A percentile compares a stretch with the other conserved stretches of the same genome.
phyloP scores from a whole-genome alignment of 805 yeast species.

The Blastobotrys parvus region DNA sequence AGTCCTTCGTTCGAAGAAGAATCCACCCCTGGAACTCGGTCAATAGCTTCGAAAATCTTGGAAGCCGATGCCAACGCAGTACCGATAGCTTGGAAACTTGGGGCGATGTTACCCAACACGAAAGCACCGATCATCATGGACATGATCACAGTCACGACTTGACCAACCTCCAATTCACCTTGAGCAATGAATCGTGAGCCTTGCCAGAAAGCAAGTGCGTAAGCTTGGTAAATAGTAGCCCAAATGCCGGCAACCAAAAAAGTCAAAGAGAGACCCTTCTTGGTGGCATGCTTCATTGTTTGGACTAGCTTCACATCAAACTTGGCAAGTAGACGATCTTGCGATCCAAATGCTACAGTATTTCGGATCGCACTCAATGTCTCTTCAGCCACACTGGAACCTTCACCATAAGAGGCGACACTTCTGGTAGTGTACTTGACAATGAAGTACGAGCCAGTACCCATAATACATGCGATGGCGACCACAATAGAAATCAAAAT shows the following conservation, averaged over 20 bases:
- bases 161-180: conserved; percentile 28
- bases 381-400: conserved; percentile 35
- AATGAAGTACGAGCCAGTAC: conserved; percentile 24
- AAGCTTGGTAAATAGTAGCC: conserved; percentile 29
- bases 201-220: conserved; percentile 36
- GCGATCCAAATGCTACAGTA: conserved; percentile 36
- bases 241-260: conserved; percentile 32
- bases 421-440: conserved; percentile 21
- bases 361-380: conserved; percentile 34
- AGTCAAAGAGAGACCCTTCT: conserved; percentile 25
- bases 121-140: conserved; percentile 37
- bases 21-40: conserved; percentile 35
- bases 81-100: conserved; percentile 30
- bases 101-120: conserved; percentile 34
- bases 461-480: conserved; percentile 25
- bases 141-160: conserved; percentile 30
- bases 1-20: conserved; percentile 23
- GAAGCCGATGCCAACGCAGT: conserved; percentile 34
- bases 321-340: conserved; percentile 26
- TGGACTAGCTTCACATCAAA: conserved; percentile 25
- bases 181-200: conserved; percentile 32
- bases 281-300: conserved; percentile 21
- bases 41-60: conserved; percentile 35
- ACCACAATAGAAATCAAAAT: conserved; percentile 29
- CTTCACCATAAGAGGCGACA: conserved; percentile 23